Evolutionary conservation across 2,329 filamentous ascomycete genomes (phyloP), one percentile per base, ranked within the genome.

Genomic region (Aspergillus sp.): DNA sequence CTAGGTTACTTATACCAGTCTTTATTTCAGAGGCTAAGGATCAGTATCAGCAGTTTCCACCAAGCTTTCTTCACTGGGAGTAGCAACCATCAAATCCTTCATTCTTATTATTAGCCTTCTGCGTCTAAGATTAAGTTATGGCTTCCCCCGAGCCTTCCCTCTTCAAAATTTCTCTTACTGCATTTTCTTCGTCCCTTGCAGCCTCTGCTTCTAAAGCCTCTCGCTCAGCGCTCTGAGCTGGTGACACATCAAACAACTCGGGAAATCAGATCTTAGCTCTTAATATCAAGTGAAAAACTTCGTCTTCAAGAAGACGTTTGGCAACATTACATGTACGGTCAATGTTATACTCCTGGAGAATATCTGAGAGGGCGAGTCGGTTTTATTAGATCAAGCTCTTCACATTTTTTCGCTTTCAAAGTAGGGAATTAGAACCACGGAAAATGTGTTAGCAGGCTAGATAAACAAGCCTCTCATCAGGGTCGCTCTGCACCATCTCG

Each of bases 201-300:
- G 39, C 50, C 41, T 53, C 51, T 13, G 40, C 51, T 37, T 45
- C 51, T 33, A 41, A 53, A n/a, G 51, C 41, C n/a, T 53, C 51
- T 15, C 51, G 40, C 40, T 45, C 51, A 34, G 51, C 51, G 45
- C 45, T 33, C 45, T 34, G 45, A 17, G 45, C 45, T 34, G 45
- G 45, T 34, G 45, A 48, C 5, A 48, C 45, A 48, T 48, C 27
- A 48, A 48, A 48, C 5, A 33, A 19, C 22, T 53, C 51, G 9
- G 51, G 51, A 24, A 53, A 53, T 46, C 40, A n/a, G 51, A 53
- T 45, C 24, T 46, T 53, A 15, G 41, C 51, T 46, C 27, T 22
- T 11, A 53, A 40, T 6, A 3, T 53, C n/a, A 42, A 54, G 30
- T 46, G 41, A 30, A 54, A 54, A 39, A 46, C 20, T 27, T 54